Evolutionary conservation across 306 rosid species (phyloP), one percentile per base, ranked within the genome.

Genomic region (Hippophae rhamnoides): DNA sequence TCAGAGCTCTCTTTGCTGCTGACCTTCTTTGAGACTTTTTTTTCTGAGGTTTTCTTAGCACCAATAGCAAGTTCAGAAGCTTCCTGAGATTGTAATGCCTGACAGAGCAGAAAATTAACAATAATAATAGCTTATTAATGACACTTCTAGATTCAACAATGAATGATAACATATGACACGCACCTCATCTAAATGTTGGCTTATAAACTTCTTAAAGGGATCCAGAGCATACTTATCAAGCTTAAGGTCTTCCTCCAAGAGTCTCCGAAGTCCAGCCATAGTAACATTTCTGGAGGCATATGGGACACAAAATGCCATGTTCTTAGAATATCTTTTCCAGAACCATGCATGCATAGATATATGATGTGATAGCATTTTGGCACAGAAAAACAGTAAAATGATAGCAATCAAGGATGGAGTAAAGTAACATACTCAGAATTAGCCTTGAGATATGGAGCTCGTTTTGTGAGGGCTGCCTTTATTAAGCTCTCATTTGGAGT

Each of bases 171-270:
- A 51, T 56, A 53, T 67, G 51, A 38, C 50, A 62, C 87, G 68
- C 63, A 86, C 97, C 84, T 76, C 69, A 49, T 92, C 98, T 67
- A 92, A 74, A 66, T 87, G 82, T 47, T 71, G 82, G 64, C 72
- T 81, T 72, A 92, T 82, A 72, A 87, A 71, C 76, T 87, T 86
- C 76, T 92, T 92, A 60, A 1, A 69, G 50, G 86, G 67, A 74
- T 92, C 98, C 57, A 92, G 93, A 65, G 81, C 41, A 74, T 69
- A 59, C 63, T 66, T 68, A 56, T 75, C 80, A 59, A 92, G 88
- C 64, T 78, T 72, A 74, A 92, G 96, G 76, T 92, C 98, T 74
- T 76, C 75, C 78, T 92, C 98, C 78, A 92, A 67, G 57, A 87
- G 78, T 52, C 98, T 84, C 41, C 96, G 98, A 62, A 92, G 86